Evolutionary conservation across 768 basidiomycete species (phyloP).

Genomic region (Ramaria sp.): DNA sequence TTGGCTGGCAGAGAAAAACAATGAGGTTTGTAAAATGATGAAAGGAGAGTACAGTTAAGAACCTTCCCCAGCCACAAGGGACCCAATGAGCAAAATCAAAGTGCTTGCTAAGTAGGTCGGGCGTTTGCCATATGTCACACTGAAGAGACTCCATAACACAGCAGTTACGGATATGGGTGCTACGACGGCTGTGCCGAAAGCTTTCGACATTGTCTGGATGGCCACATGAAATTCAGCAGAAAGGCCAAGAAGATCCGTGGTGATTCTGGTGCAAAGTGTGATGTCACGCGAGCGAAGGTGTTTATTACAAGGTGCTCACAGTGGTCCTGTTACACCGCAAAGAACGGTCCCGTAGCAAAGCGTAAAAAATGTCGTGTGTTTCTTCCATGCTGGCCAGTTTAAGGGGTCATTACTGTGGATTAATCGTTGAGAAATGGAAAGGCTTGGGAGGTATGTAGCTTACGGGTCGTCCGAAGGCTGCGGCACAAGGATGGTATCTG

Average conservation of each 20-base stretch:
- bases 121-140: constrained; percentile 5
- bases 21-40: not conserved
- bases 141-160: not conserved
- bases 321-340: constrained; percentile 11
- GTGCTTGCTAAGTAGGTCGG: constrained; percentile 2
- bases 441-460: not conserved
- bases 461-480: constrained; percentile 18
- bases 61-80: too few relatives aligned
- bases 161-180: constrained; percentile 9
- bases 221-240: constrained; percentile 10
- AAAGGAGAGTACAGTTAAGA: too few relatives aligned
- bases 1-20: not conserved
- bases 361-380: constrained; percentile 8
- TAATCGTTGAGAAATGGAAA: not conserved
- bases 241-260: constrained; percentile 5
- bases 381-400: constrained; percentile 17
- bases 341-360: constrained; percentile 11
- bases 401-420: constrained; percentile 14
- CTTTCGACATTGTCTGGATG: constrained; percentile 7
- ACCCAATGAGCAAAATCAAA: not conserved
- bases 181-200: constrained; percentile 11
- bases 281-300: too few relatives aligned
- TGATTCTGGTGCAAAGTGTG: not conserved
- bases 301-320: constrained; percentile 1
- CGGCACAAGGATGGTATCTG: constrained; percentile 16